phyloP scores from a whole-genome alignment of 495 filamentous ascomycete genomes.

The Hyaloscypha hepaticicola region DNA sequence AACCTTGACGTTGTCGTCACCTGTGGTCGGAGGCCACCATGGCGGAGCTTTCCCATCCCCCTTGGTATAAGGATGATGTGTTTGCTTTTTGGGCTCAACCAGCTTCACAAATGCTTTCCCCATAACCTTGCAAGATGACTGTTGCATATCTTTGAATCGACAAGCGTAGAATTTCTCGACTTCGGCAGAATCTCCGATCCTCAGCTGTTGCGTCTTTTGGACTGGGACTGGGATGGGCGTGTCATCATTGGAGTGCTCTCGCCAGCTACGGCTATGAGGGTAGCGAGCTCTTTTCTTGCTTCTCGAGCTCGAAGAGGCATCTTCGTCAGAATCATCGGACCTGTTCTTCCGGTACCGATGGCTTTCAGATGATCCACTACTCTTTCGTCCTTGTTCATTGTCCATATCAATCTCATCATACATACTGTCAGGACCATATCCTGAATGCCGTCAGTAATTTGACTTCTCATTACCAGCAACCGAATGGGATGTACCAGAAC shows the following conservation, averaged over 20 bases:
- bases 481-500: not conserved
- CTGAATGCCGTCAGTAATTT: not conserved
- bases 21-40: conserved; percentile 74
- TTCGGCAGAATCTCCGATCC: conserved; percentile 55
- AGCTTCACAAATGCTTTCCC: conserved; percentile 80
- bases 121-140: conserved; percentile 70
- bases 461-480: not conserved
- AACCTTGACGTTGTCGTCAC: conserved; percentile 36
- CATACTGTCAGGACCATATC: conserved; percentile 16
- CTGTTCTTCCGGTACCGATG: conserved; percentile 14
- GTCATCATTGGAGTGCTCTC: conserved; percentile 14
- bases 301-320: conserved; percentile 14
- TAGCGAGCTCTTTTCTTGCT: conserved; percentile 19
- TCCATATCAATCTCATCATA: conserved; percentile 20
- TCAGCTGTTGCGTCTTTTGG: conserved; percentile 39
- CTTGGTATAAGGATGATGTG: conserved; percentile 76
- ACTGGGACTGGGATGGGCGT: conserved; percentile 16
- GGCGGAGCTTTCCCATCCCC: conserved; percentile 64
- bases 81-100: conserved; percentile 85
- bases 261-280: not conserved
- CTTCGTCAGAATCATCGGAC: conserved; percentile 27
- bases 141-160: conserved; percentile 66
- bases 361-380: conserved; percentile 23
- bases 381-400: conserved; percentile 11
- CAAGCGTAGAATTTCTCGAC: conserved; percentile 64